Evolutionary conservation across 2,329 filamentous ascomycete species (phyloP).

Genomic region (Simplicillium sp.): DNA sequence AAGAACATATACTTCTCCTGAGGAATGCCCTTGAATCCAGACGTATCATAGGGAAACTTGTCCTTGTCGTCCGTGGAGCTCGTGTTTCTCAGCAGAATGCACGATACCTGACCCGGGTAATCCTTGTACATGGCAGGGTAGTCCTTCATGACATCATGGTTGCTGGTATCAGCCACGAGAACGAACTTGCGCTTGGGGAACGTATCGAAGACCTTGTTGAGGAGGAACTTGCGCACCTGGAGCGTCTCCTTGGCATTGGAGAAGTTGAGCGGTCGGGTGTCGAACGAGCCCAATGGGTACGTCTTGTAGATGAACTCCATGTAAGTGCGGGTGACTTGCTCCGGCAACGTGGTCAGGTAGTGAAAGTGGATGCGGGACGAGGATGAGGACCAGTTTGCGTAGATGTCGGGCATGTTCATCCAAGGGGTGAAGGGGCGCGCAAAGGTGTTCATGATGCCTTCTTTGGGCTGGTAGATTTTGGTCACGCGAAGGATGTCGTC

Average conservation of each 20-base stretch:
- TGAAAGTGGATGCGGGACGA: conserved; percentile 62
- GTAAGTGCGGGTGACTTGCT: conserved; percentile 68
- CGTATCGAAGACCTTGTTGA: conserved; percentile 64
- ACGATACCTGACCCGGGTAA: conserved; percentile 63
- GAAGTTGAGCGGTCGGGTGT: conserved; percentile 63
- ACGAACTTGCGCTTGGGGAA: conserved; percentile 69
- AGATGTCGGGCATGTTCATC: conserved; percentile 74
- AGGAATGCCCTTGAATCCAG: conserved; percentile 33
- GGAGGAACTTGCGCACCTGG: conserved; percentile 60
- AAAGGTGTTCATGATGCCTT: conserved; percentile 70
- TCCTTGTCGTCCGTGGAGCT: conserved; percentile 56
- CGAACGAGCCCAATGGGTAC: conserved; percentile 69
- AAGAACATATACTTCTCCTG: conserved; percentile 74
- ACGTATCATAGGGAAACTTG: conserved; percentile 43
- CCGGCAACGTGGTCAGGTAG: conserved; percentile 72
- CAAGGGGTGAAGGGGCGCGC: conserved; percentile 60
- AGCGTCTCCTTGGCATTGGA: conserved; percentile 28
- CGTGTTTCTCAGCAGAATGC: conserved; percentile 70
- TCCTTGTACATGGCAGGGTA: conserved; percentile 52
- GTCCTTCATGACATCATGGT: conserved; percentile 65
- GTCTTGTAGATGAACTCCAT: conserved; percentile 74
- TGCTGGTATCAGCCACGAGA: conserved; percentile 66
- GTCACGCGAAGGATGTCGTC: conserved; percentile 75
- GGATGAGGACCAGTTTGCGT: conserved; percentile 62
- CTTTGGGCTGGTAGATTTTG: conserved; percentile 67